phyloP scores from a whole-genome alignment of 345 rosid species.

The Hirschfeldia incana region DNA sequence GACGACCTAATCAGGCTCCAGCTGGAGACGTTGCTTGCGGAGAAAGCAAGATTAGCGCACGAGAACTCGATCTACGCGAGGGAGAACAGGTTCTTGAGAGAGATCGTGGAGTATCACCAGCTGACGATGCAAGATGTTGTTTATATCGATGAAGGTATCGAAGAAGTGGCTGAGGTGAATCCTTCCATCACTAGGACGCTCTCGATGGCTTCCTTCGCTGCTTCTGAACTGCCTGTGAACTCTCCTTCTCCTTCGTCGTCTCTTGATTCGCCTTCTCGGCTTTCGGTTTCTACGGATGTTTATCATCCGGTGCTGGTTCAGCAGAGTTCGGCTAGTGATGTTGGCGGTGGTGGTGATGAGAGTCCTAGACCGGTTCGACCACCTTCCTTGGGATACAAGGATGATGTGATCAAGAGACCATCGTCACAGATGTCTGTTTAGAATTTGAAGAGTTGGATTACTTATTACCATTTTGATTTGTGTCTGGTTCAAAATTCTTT shows the following conservation, averaged over 20 bases:
- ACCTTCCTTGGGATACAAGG: constrained; percentile 29
- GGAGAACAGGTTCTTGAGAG: constrained; percentile 91
- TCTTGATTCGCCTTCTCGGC: constrained; percentile 48
- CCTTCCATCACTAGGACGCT: constrained; percentile 55
- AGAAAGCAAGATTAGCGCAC: constrained; percentile 90
- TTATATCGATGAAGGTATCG: constrained; percentile 79
- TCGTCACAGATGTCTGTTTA: constrained; percentile 30
- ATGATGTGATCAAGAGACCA: constrained; percentile 31
- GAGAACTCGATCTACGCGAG: constrained; percentile 83
- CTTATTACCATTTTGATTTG: not conserved
- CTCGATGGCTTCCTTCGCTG: constrained; percentile 46
- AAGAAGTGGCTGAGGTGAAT: constrained; percentile 65
- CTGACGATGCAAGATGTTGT: constrained; percentile 97
- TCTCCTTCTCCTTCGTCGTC: constrained; percentile 56
- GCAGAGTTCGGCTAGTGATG: constrained; percentile 26
- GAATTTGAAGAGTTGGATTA: not conserved
- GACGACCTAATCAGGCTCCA: constrained; percentile 96
- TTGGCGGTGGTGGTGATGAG: constrained; percentile 3
- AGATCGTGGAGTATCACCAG: constrained; percentile 94
- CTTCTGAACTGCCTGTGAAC: constrained; percentile 29
- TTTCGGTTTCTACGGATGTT: constrained; percentile 35
- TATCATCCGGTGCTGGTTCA: constrained; percentile 37
- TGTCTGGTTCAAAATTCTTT: not conserved
- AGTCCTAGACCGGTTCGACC: constrained; percentile 41
- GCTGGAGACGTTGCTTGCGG: constrained; percentile 92